Conservation (phyloP, 2,329 filamentous ascomycete genomes). For the Peltaster fructicola region DNA sequence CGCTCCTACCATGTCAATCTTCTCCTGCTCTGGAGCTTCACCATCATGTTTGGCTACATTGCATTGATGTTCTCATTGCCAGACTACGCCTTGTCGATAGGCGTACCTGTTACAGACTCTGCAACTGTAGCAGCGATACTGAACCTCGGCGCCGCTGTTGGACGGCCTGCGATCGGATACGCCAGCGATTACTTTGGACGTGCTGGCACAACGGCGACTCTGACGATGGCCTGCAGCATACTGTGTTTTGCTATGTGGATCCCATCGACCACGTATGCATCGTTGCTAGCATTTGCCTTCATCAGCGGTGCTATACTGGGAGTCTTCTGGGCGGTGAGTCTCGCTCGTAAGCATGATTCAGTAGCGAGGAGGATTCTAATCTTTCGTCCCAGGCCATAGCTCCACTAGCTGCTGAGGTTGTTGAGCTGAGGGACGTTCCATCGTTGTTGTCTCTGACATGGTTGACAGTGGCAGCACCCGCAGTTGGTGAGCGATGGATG, state of each 20-base stretch:
- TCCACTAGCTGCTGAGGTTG: constrained; percentile 24
- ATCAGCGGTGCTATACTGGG: constrained; percentile 28
- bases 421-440: constrained; percentile 23
- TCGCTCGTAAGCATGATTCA: background rate
- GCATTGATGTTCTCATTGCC: constrained; percentile 30
- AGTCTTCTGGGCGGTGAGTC: constrained; percentile 29
- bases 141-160: constrained; percentile 31
- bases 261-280: constrained; percentile 24
- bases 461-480: too few species aligned
- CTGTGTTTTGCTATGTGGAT: constrained; percentile 29
- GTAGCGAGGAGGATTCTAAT: constrained; percentile 1
- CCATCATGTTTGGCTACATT: constrained; percentile 31
- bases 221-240: constrained; percentile 25
- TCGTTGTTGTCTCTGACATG: constrained; percentile 24
- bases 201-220: constrained; percentile 23
- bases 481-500: too few species aligned
- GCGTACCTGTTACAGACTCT: constrained; percentile 23
- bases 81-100: constrained; percentile 28
- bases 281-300: constrained; percentile 27
- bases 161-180: constrained; percentile 29
- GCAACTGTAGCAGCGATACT: constrained; percentile 25
- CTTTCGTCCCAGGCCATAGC: constrained; percentile 18
- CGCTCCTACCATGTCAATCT: constrained; percentile 17
- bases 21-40: constrained; percentile 25
- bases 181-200: constrained; percentile 28